phyloP scores from a whole-genome alignment of 306 rosid species.

The Sicyos edulis region DNA sequence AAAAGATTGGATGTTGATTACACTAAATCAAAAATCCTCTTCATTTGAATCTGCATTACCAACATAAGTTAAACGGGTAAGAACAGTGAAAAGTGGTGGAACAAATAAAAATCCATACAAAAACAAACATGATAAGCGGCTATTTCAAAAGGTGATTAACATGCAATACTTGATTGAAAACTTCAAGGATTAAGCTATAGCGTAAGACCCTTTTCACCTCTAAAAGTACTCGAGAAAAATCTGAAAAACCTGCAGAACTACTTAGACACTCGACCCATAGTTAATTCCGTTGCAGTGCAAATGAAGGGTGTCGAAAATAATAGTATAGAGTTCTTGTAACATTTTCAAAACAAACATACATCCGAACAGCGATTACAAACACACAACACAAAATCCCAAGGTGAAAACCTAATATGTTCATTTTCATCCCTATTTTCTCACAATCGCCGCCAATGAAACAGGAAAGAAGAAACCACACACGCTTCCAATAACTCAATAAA shows the following conservation, averaged over 20 bases:
- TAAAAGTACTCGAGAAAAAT: not conserved
- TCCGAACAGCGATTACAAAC: not conserved
- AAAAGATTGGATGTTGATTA: conserved; percentile 34
- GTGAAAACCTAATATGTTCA: not conserved
- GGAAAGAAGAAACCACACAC: conserved; percentile 1
- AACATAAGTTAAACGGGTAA: not conserved
- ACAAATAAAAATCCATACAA: conserved; percentile 1
- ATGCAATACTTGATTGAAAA: not conserved
- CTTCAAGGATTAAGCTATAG: not conserved
- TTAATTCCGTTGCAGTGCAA: not conserved
- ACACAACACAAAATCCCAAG: not conserved
- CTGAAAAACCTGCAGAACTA: not conserved
- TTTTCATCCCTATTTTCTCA: conserved; percentile 8
- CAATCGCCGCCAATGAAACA: conserved; percentile 3
- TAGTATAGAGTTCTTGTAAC: not conserved
- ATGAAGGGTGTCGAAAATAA: not conserved
- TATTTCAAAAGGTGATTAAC: not conserved
- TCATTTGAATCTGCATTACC: conserved; percentile 46
- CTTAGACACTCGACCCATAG: not conserved
- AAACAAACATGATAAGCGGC: conserved; percentile 7
- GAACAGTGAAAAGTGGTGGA: not conserved
- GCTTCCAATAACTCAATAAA: not conserved
- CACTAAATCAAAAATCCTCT: conserved; percentile 27
- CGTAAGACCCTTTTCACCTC: not conserved
- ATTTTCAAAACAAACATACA: not conserved